Percentiles rank a stretch among this genome's conserved stretches.
Conservation (phyloP, 441 rosid species). For the Mallotus repandus region DNA sequence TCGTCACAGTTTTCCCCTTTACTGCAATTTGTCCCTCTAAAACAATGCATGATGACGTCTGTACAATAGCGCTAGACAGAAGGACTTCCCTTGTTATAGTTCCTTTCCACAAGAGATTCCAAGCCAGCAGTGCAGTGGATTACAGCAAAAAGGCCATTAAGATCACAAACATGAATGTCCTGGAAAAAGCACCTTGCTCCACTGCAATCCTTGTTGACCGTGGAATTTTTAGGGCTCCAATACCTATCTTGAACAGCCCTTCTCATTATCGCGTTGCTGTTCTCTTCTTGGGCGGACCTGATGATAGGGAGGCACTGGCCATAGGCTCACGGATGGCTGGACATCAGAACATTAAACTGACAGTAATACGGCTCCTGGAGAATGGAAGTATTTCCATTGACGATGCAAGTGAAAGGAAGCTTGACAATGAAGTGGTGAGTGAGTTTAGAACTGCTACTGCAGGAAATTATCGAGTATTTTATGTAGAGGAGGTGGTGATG, state of each 20-base stretch:
- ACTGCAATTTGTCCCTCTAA: constrained; percentile 31
- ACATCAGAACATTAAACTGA: constrained; percentile 18
- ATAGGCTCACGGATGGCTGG: constrained; percentile 31
- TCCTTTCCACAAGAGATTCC: constrained; percentile 35
- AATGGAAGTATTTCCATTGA: constrained; percentile 12
- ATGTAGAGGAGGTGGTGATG: constrained; percentile 30
- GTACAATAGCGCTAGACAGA: constrained; percentile 30
- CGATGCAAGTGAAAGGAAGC: constrained; percentile 11
- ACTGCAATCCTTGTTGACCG: constrained; percentile 36
- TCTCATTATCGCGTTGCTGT: constrained; percentile 22
- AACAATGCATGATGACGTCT: constrained; percentile 35
- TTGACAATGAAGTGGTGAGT: constrained; percentile 26
- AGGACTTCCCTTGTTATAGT: constrained; percentile 28
- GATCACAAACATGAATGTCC: constrained; percentile 24
- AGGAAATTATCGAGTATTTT: constrained; percentile 28
- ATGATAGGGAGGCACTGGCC: constrained; percentile 50
- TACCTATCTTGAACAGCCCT: constrained; percentile 18
- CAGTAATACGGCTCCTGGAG: constrained; percentile 31
- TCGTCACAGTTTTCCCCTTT: constrained; percentile 17
- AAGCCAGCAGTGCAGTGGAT: constrained; percentile 22
- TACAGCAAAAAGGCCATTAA: constrained; percentile 23
- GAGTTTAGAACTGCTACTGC: constrained; percentile 24
- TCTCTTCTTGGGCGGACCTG: constrained; percentile 39
- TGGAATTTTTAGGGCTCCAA: constrained; percentile 8
- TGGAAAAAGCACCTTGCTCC: constrained; percentile 27